phyloP scores from a whole-genome alignment of 2,329 filamentous ascomycete genomes.

The Xylaria sp. region DNA sequence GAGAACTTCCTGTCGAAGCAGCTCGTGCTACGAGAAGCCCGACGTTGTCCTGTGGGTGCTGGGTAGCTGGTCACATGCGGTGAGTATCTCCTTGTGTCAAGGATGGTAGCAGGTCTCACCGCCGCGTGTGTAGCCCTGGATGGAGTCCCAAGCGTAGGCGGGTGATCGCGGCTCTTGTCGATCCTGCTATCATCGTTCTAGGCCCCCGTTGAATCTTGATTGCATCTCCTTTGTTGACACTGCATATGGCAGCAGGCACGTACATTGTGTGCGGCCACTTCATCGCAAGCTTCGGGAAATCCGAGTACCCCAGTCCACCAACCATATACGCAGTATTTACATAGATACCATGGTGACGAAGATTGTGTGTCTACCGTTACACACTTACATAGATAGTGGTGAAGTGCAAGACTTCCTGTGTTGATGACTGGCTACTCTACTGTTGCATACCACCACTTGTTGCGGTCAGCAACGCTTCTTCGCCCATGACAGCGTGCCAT shows the following conservation, averaged over 20 bases:
- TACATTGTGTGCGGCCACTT: not conserved
- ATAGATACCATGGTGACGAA: not conserved
- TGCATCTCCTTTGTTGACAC: slow-evolving; percentile 2
- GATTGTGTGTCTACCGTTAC: not conserved
- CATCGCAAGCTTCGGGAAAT: slow-evolving; percentile 17
- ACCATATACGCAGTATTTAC: not conserved
- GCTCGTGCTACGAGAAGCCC: slow-evolving; percentile 7
- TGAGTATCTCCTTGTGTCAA: slow-evolving; percentile 10
- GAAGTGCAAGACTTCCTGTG: not conserved
- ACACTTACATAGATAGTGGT: not conserved
- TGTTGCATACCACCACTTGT: slow-evolving; percentile 1
- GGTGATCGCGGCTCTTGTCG: slow-evolving; percentile 19
- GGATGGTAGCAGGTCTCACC: slow-evolving; percentile 6
- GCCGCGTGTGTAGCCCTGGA: slow-evolving; percentile 15
- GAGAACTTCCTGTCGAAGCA: slow-evolving; percentile 2
- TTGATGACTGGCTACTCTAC: slow-evolving; percentile 1
- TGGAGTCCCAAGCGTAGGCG: not conserved
- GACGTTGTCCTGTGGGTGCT: slow-evolving; percentile 2
- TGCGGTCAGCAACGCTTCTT: slow-evolving; percentile 2
- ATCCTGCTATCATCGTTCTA: slow-evolving; percentile 22
- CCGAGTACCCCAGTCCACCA: not conserved
- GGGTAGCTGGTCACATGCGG: slow-evolving; percentile 20
- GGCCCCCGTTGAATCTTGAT: slow-evolving; percentile 12
- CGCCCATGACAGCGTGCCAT: slow-evolving; percentile 5
- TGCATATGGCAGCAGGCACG: not conserved